Evolutionary conservation across 306 rosid species (phyloP), one percentile per base, ranked within the genome.

Genomic region (Begonia loranthoides): DNA sequence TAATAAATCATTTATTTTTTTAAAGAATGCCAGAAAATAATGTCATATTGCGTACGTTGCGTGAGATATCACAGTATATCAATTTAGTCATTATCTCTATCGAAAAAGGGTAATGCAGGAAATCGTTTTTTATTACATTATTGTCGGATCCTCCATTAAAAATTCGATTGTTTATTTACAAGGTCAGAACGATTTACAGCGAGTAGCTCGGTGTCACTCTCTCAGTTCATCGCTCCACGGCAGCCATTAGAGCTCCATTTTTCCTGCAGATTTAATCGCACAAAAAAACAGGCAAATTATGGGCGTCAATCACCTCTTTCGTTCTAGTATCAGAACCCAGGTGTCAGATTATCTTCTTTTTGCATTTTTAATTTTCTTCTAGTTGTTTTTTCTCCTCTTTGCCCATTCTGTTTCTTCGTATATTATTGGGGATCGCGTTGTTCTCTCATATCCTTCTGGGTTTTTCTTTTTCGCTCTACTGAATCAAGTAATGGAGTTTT

Each of bases 241-340:
- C 47, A 43, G 47, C 47, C 47, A 43, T 43, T 10, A 43, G 14
- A 43, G n/a, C 47, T 43, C 47, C 13, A 10, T 43, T 43, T 43
- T 43, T 43, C 6, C 15, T n/a, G 13, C 15, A n/a, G 5, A 3
- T 43, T 10, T 43, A 7, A 10, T 43, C 47, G 13, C n/a, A n/a
- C 15, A 0, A n/a, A 11, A 2, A 12, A 43, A 10, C 4, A 39
- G n/a, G 2, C 41, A 24, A 38, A 56, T 61, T 9, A 70, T 74
- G 75, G 72, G 66, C 14, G 22, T 68, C 66, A 61, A 50, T 22
- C 59, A 55, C 1, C 66, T 78, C 15, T 66, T 78, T 39, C 70
- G 84, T 61, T 65, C 71, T 13, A 57, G 49, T n/a, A 57, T 68
- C 63, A 65, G 62, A 55, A 56, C 56, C 56, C 76, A 64, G 80